phyloP scores from a whole-genome alignment of 192 early-diverging fungal genomes.

The Backusella parvicylindrica region DNA sequence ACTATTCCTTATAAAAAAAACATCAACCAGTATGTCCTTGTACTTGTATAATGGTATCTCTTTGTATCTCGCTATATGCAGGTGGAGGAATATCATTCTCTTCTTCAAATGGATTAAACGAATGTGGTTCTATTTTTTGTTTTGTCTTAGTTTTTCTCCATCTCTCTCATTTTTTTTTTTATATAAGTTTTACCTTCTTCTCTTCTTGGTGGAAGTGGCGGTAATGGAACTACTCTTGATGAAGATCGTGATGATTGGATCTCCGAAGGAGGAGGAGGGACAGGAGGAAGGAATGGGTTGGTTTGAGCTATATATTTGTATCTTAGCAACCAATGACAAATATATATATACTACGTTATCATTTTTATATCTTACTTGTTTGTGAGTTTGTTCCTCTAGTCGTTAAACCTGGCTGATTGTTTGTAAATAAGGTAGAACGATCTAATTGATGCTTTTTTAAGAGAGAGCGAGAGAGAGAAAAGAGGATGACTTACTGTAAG shows the following conservation, averaged over 20 bases:
- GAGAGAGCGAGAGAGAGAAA: background rate
- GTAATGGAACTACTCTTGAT: background rate
- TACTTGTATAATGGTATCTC: background rate
- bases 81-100: background rate
- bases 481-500: background rate
- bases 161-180: background rate
- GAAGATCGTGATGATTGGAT: background rate
- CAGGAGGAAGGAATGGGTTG: background rate
- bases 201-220: background rate
- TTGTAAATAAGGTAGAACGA: background rate
- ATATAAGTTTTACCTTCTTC: background rate
- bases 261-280: background rate
- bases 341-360: too few relatives aligned
- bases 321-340: background rate
- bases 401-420: background rate
- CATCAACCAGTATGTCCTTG: background rate
- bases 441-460: background rate
- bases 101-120: constrained; percentile 10
- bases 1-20: background rate
- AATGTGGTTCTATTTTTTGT: background rate
- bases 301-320: background rate
- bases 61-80: constrained; percentile 1
- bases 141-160: background rate
- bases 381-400: background rate
- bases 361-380: background rate